Evolutionary conservation across 805 yeast species (phyloP).

Genomic region (Cyberlindnera petersonii): DNA sequence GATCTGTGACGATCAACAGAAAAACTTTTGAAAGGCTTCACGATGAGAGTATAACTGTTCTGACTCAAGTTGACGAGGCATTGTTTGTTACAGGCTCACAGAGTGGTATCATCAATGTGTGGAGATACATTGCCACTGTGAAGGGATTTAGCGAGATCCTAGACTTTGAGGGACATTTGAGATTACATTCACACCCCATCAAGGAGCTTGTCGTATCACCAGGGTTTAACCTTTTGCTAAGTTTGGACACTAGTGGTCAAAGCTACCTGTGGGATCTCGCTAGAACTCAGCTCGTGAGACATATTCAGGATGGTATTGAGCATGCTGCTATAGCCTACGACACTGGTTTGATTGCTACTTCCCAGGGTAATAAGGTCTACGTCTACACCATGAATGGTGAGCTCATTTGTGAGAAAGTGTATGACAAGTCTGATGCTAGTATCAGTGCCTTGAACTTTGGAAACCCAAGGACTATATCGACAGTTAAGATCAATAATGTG

Average conservation of each 20-base stretch:
- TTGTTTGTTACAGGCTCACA: conserved; percentile 37
- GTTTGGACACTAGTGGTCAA: conserved; percentile 51
- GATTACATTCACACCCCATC: conserved; percentile 56
- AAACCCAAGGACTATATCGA: conserved; percentile 25
- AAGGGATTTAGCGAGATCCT: conserved; percentile 27
- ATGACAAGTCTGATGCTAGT: conserved; percentile 12
- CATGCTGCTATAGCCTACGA: conserved; percentile 48
- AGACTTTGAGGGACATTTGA: conserved; percentile 41
- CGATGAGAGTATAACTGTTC: conserved; percentile 28
- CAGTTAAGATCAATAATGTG: conserved; percentile 23
- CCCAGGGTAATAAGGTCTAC: conserved; percentile 26
- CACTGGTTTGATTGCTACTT: conserved; percentile 48
- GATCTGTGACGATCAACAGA: conserved; percentile 25
- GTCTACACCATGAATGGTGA: conserved; percentile 56
- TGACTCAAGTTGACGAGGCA: conserved; percentile 26
- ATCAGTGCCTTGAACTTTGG: conserved; percentile 30
- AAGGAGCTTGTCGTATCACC: conserved; percentile 44
- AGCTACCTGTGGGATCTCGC: conserved; percentile 65
- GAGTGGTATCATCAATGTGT: conserved; percentile 58
- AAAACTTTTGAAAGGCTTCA: conserved; percentile 31
- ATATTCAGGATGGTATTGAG: conserved; percentile 23
- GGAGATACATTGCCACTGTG: conserved; percentile 35
- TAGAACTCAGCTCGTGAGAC: conserved; percentile 46
- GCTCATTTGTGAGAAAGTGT: conserved; percentile 27
- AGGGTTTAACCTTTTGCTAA: conserved; percentile 50